Conservation (phyloP, 2,329 filamentous ascomycete species). For the Cadophora sp. region DNA sequence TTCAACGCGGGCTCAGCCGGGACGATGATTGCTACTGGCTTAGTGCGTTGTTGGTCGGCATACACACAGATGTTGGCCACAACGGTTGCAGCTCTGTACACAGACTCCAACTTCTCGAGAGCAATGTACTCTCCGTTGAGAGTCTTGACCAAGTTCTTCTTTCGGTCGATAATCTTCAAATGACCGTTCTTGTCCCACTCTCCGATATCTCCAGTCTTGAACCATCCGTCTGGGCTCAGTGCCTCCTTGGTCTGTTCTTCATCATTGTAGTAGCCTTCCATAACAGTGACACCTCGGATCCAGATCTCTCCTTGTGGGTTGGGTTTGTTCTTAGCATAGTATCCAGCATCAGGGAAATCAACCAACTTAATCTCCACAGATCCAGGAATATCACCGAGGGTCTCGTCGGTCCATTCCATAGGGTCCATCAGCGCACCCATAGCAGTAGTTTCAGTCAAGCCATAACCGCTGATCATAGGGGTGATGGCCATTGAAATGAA, state of each 20-base stretch:
- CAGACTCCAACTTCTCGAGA: conserved; percentile 91
- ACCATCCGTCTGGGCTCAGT: conserved; percentile 88
- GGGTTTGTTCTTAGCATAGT: conserved; percentile 71
- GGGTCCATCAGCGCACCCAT: conserved; percentile 86
- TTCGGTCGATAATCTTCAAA: conserved; percentile 80
- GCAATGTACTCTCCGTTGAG: conserved; percentile 96
- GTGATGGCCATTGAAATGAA: conserved; percentile 93
- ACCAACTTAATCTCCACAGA: conserved; percentile 90
- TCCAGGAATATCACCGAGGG: conserved; percentile 80
- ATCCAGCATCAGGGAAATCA: conserved; percentile 87
- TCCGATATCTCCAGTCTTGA: conserved; percentile 88
- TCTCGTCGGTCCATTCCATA: conserved; percentile 78
- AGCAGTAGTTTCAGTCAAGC: conserved; percentile 90
- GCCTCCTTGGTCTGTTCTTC: conserved; percentile 82
- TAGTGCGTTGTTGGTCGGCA: conserved; percentile 75
- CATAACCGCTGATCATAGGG: conserved; percentile 94
- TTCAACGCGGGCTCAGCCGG: conserved; percentile 69
- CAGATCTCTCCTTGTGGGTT: conserved; percentile 90
- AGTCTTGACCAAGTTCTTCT: conserved; percentile 95
- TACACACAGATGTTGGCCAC: conserved; percentile 90
- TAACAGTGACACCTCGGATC: conserved; percentile 80
- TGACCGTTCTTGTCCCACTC: conserved; percentile 77
- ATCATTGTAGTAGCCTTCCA: conserved; percentile 82
- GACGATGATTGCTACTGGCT: conserved; percentile 82
- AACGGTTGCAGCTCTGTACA: conserved; percentile 81